Evolutionary conservation across 768 basidiomycete species (phyloP).

Genomic region (Panaeolus cyanescens): DNA sequence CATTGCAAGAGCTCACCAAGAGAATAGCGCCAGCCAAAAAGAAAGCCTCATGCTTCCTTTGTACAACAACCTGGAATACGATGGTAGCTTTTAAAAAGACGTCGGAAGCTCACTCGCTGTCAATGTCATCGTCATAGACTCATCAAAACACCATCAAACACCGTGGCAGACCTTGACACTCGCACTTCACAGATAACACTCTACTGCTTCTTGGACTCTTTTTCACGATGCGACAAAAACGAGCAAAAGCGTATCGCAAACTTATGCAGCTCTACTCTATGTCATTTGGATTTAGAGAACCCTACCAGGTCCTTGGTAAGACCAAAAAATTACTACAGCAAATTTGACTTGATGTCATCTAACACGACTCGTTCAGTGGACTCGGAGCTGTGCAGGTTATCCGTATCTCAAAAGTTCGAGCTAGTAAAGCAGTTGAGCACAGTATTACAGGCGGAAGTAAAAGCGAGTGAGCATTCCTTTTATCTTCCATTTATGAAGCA

Average conservation of each 20-base stretch:
- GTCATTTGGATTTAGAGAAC: constrained; percentile 89
- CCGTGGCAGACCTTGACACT: background rate
- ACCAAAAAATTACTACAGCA: constrained; percentile 10
- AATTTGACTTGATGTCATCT: constrained; percentile 10
- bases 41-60: background rate
- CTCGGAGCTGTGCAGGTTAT: constrained; percentile 75
- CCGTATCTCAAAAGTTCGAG: constrained; percentile 72
- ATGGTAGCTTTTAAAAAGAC: background rate
- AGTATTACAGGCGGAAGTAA: constrained; percentile 85
- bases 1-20: background rate
- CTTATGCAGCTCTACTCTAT: constrained; percentile 90
- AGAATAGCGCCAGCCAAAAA: background rate
- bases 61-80: background rate
- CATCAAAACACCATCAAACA: constrained; percentile 1
- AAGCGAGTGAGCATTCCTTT: constrained; percentile 73
- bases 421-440: constrained; percentile 71
- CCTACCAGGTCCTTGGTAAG: constrained; percentile 90
- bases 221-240: constrained; percentile 83
- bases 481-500: constrained; percentile 29
- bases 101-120: no score
- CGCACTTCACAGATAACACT: background rate
- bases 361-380: constrained; percentile 58
- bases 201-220: background rate
- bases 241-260: constrained; percentile 93
- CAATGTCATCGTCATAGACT: background rate